These are phyloP conservation scores for Euphrasia confusa DNA, from an alignment of 257 asterid genomes.

Conservation along the genomic window DNA sequence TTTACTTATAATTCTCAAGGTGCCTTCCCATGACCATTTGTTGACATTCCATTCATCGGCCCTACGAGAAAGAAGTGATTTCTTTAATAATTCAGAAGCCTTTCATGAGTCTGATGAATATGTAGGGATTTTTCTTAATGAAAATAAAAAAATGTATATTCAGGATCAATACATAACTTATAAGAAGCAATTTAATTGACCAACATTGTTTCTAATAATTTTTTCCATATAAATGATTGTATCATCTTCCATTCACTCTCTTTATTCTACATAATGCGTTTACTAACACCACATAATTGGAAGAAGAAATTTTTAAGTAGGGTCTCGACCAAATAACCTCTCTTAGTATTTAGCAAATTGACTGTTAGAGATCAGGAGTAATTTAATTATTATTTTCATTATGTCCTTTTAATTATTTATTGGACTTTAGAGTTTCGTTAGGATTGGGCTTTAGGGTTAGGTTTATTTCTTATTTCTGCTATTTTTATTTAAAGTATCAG, in stretches of 20 bases:
- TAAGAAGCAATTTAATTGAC: not conserved
- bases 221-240: too few relatives aligned
- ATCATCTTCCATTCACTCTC: slow-evolving; percentile 11
- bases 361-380: too few relatives aligned
- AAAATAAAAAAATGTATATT: not conserved
- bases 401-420: too few relatives aligned
- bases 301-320: not conserved
- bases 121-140: not conserved
- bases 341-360: not conserved
- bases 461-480: too few relatives aligned
- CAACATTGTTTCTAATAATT: not conserved
- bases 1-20: slow-evolving; percentile 73
- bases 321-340: not conserved
- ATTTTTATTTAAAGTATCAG: too few relatives aligned
- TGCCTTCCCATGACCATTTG: slow-evolving; percentile 99
- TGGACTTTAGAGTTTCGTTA: too few relatives aligned
- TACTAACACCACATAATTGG: not conserved
- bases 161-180: not conserved
- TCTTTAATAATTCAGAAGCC: slow-evolving; percentile 2
- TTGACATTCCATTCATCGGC: slow-evolving; percentile 99
- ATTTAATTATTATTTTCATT: too few relatives aligned
- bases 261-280: not conserved
- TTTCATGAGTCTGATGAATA: slow-evolving; percentile 14
- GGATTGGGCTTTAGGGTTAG: too few relatives aligned
- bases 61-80: slow-evolving; percentile 38